phyloP scores from a whole-genome alignment of 345 rosid genomes.

The Orychophragmus violaceus region DNA sequence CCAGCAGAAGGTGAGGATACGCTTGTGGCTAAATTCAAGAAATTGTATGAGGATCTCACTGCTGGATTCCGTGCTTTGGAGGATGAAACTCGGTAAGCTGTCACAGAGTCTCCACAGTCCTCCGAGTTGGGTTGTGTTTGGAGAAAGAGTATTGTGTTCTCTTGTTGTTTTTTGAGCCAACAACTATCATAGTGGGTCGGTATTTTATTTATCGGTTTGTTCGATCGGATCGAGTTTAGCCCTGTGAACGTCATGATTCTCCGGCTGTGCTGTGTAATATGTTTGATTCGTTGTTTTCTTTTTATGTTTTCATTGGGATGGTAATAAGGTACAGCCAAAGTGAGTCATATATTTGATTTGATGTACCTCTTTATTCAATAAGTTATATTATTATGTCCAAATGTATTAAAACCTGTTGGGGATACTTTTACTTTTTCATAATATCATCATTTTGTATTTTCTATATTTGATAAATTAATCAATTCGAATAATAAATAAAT shows the following conservation, averaged over 20 bases:
- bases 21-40: conserved; percentile 75
- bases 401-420: conserved; percentile 5
- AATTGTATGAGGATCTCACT: conserved; percentile 77
- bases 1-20: conserved; percentile 97
- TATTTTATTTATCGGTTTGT: conserved; percentile 27
- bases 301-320: conserved; percentile 13
- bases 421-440: not conserved
- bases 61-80: conserved; percentile 95
- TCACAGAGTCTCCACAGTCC: not conserved
- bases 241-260: conserved; percentile 14
- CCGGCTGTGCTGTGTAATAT: conserved; percentile 29
- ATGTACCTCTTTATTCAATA: conserved; percentile 23
- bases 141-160: conserved; percentile 23
- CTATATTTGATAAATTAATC: too few species aligned
- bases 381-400: conserved; percentile 6
- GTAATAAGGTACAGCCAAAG: conserved; percentile 32
- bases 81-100: conserved; percentile 82
- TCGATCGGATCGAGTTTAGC: conserved; percentile 27
- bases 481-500: too few species aligned
- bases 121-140: not conserved
- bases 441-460: not conserved
- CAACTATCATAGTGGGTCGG: conserved; percentile 29
- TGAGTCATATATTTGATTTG: conserved; percentile 23
- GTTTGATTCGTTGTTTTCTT: conserved; percentile 26
- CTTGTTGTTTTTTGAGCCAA: conserved; percentile 29